These are phyloP conservation scores for Glomus cerebriforme DNA, from an alignment of 192 early-diverging fungal genomes.

Conservation along the genomic window DNA sequence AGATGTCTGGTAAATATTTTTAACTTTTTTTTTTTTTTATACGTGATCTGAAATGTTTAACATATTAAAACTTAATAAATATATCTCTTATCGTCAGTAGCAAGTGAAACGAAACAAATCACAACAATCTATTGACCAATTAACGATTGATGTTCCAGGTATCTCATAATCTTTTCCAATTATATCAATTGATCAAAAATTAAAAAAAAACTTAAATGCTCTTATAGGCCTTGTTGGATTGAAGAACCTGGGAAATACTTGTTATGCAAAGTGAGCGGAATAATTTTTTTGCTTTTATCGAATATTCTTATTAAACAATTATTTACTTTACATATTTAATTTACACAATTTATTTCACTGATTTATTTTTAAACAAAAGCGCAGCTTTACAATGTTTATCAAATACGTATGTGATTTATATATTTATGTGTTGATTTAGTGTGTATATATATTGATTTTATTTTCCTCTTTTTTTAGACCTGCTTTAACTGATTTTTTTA, in stretches of 20 bases:
- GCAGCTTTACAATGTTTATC: conserved; percentile 43
- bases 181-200: not conserved
- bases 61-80: not conserved
- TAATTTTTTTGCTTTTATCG: not conserved
- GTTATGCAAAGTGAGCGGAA: conserved; percentile 33
- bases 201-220: not conserved
- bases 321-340: not conserved
- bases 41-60: not conserved
- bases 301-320: not conserved
- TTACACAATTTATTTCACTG: not conserved
- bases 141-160: conserved; percentile 21
- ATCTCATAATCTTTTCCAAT: not conserved
- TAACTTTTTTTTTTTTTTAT: not conserved
- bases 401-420: conserved; percentile 39
- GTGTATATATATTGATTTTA: not conserved
- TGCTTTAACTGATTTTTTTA: conserved; percentile 39
- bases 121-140: conserved; percentile 5
- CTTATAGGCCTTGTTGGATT: conserved; percentile 41
- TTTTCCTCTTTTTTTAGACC: conserved; percentile 33
- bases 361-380: conserved; percentile 30
- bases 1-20: conserved; percentile 41
- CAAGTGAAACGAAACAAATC: conserved; percentile 21
- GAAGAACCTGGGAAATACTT: conserved; percentile 48
- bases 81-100: conserved; percentile 19
- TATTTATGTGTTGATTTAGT: not conserved